These are phyloP conservation scores for Lentinula lateritia DNA, from an alignment of 768 basidiomycete species.

Conservation along the genomic window DNA sequence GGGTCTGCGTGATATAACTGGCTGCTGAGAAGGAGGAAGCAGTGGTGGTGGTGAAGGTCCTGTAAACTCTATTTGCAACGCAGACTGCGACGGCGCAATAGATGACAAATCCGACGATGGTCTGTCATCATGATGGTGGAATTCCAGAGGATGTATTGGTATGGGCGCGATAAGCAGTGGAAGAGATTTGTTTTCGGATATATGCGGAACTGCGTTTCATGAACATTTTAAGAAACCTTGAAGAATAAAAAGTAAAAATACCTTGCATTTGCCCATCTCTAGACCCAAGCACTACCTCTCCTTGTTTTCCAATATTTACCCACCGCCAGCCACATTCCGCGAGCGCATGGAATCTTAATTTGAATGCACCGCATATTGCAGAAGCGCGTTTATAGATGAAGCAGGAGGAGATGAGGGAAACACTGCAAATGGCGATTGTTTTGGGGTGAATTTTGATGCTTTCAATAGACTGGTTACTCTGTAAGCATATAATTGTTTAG, in stretches of 20 bases:
- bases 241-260: background rate
- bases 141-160: background rate
- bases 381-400: slow-evolving; percentile 31
- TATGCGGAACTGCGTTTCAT: background rate
- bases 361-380: slow-evolving; percentile 59
- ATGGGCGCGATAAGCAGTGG: slow-evolving; percentile 12
- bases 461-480: slow-evolving; percentile 81
- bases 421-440: slow-evolving; percentile 31
- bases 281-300: slow-evolving; percentile 30
- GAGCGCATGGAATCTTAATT: slow-evolving; percentile 57
- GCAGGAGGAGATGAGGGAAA: slow-evolving; percentile 20
- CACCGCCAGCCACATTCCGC: slow-evolving; percentile 66
- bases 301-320: slow-evolving; percentile 63
- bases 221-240: background rate
- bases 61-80: slow-evolving; percentile 50
- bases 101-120: slow-evolving; percentile 55
- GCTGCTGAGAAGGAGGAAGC: background rate
- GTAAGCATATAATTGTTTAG: background rate
- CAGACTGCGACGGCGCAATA: slow-evolving; percentile 71
- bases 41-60: background rate
- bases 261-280: background rate
- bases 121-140: slow-evolving; percentile 9
- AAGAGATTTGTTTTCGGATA: slow-evolving; percentile 17
- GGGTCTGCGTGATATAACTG: background rate
- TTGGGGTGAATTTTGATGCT: slow-evolving; percentile 51